Evolutionary conservation across 768 basidiomycete genomes (phyloP), one percentile per base, ranked within the genome.

Genomic region (Leucogyrophana mollusca): DNA sequence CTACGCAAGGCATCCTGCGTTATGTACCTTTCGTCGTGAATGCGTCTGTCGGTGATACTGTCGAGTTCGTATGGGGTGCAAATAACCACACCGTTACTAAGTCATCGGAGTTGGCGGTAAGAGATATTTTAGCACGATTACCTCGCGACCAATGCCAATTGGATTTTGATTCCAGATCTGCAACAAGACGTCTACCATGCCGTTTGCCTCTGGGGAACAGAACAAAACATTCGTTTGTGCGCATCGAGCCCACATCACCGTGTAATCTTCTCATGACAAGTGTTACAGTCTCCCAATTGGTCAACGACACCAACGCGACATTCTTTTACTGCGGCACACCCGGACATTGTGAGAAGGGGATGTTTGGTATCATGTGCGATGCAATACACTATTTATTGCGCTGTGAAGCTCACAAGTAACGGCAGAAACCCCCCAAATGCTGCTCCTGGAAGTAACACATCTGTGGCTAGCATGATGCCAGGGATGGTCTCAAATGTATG

Each of bases 61-160:
- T 91, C 68, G 70, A 73, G 61, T 90, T 82, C 72, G 72, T 82
- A 66, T 92, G 88, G 88, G 76, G 77, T 45, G 87, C 85, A 43
- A 79, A 85, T 71, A 79, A 78, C 59, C 88, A 90, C 73, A 90
- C 87, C 24, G 90, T 90, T 57, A 91, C 90, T 55, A 86, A 90
- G 72, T 80, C 80, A 14, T 87, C 86, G 0, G 59, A 71, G 37
- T 73, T 88, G 48, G 59, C 67, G 4, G 52, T 53, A 44, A 53
- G n/a, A n/a, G n/a, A 33, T 40, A 9, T 10, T 18, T n/a, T 30
- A 14, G 11, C 11, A n/a, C n/a, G n/a, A n/a, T n/a, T n/a, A n/a
- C n/a, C n/a, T n/a, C n/a, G n/a, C n/a, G n/a, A n/a, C n/a, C n/a
- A n/a, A n/a, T n/a, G n/a, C n/a, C n/a, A n/a, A n/a, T n/a, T n/a